These are phyloP conservation scores for Vicia faba DNA, from an alignment of 306 rosid genomes.

Conservation along the genomic window DNA sequence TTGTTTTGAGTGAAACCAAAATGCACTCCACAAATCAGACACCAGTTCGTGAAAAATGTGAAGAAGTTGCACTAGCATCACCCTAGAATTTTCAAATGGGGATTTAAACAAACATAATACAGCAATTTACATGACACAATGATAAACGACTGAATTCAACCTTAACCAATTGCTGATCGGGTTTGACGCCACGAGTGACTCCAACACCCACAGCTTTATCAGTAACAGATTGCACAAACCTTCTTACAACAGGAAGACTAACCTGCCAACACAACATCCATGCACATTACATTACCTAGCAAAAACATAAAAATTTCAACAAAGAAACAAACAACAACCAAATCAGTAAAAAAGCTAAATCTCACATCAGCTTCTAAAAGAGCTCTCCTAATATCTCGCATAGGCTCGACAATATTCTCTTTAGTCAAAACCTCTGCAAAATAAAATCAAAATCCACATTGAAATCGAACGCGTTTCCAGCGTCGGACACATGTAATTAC, in stretches of 20 bases:
- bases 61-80: not conserved
- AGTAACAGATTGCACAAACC: constrained; percentile 88
- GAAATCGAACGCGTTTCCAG: not conserved
- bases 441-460: not conserved
- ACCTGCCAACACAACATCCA: constrained; percentile 61
- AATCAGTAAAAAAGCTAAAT: constrained; percentile 31
- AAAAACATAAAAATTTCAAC: not conserved
- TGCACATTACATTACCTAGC: not conserved
- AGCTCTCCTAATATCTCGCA: constrained; percentile 96
- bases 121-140: constrained; percentile 5
- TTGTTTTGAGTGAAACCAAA: not conserved
- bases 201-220: constrained; percentile 97
- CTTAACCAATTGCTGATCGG: constrained; percentile 97
- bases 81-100: not conserved
- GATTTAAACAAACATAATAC: constrained; percentile 9
- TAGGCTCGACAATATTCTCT: constrained; percentile 94
- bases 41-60: not conserved
- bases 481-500: not conserved
- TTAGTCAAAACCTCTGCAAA: constrained; percentile 90
- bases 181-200: constrained; percentile 81
- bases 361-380: constrained; percentile 98
- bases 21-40: constrained; percentile 2
- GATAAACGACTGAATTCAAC: constrained; percentile 33
- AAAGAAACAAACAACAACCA: constrained; percentile 16
- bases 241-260: constrained; percentile 98